These are phyloP conservation scores for Ulota crispa DNA, from an alignment of 225 moss, liverwort and hornwort species.

Conservation along the genomic window DNA sequence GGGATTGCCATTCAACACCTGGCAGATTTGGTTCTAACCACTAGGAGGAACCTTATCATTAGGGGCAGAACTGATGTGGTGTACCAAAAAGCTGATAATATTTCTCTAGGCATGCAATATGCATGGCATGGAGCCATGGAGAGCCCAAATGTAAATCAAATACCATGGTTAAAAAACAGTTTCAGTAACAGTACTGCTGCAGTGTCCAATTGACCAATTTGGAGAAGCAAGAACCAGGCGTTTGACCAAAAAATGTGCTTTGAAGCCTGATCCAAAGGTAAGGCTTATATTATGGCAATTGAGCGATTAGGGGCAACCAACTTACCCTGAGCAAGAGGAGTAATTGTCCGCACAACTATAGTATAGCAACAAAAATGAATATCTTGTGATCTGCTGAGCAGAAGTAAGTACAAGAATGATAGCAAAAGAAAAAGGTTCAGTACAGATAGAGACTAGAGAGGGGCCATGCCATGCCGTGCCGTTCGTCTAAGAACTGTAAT, in stretches of 20 bases:
- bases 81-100: not conserved
- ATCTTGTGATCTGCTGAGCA: slow-evolving; percentile 8
- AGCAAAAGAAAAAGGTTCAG: not conserved
- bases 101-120: not conserved
- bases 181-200: not conserved
- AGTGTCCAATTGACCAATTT: slow-evolving; percentile 12
- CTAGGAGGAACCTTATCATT: not conserved
- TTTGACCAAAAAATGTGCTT: too few relatives aligned
- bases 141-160: not conserved
- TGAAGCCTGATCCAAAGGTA: not conserved
- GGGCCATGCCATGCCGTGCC: not conserved
- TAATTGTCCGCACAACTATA: not conserved
- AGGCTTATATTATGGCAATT: not conserved
- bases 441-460: too few relatives aligned
- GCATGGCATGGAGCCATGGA: not conserved
- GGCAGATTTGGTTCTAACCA: not conserved
- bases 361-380: not conserved
- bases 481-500: not conserved
- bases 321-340: not conserved
- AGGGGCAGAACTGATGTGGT: not conserved
- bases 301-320: slow-evolving; percentile 8
- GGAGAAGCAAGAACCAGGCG: not conserved
- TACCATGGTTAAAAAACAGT: not conserved
- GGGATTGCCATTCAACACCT: not conserved
- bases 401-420: not conserved